These are phyloP conservation scores for Nemania diffusa DNA, from an alignment of 2,329 filamentous ascomycete genomes.

Conservation along the genomic window DNA sequence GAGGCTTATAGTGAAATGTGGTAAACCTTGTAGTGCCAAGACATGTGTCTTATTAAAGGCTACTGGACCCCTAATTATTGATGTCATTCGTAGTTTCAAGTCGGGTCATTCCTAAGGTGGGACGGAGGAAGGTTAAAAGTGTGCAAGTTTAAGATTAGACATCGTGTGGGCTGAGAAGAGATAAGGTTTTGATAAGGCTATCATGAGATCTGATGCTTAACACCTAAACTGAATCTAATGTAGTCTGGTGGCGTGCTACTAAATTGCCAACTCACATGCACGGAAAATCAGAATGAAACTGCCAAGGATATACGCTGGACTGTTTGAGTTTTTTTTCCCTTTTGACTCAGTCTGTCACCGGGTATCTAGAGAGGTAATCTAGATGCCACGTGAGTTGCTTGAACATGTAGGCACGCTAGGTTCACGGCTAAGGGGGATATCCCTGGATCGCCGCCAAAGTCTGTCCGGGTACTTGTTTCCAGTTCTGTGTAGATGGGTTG, in stretches of 20 bases:
- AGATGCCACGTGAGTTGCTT: conserved; percentile 27
- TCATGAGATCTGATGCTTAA: neutral
- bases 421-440: neutral
- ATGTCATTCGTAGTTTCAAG: neutral
- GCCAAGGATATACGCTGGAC: neutral
- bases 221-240: neutral
- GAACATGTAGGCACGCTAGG: neutral
- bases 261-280: conserved; percentile 8
- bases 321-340: conserved; percentile 4
- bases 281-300: neutral
- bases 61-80: neutral
- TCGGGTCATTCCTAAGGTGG: neutral
- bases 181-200: neutral
- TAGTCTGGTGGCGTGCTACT: neutral
- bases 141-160: neutral
- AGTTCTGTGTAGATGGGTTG: neutral
- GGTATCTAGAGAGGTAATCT: neutral
- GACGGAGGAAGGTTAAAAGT: neutral
- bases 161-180: neutral
- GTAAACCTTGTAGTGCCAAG: neutral
- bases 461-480: neutral
- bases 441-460: neutral
- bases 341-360: conserved; percentile 9
- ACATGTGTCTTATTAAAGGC: neutral
- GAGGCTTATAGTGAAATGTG: neutral